phyloP scores from a whole-genome alignment of 768 basidiomycete species.

The Gloeopeniophorella convolvens region DNA sequence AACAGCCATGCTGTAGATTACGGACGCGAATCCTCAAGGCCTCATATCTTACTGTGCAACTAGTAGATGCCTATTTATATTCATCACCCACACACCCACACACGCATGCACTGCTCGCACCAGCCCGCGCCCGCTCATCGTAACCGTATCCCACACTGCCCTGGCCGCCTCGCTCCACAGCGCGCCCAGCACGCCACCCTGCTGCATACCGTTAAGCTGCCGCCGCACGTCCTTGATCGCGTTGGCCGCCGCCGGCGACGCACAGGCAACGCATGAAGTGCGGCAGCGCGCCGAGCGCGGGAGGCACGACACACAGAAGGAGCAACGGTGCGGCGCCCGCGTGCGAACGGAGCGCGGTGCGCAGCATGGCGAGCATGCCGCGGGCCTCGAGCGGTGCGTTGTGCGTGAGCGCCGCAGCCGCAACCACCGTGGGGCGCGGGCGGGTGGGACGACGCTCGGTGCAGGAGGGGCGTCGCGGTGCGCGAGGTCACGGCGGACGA shows the following conservation, averaged over 20 bases:
- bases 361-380: constrained; percentile 1
- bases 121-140: constrained; percentile 20
- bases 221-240: constrained; percentile 17
- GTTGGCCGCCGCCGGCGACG: not conserved
- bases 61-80: too few relatives aligned
- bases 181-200: constrained; percentile 2
- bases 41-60: too few relatives aligned
- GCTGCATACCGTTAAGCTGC: constrained; percentile 10
- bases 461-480: constrained; percentile 6
- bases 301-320: constrained; percentile 15
- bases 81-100: too few relatives aligned
- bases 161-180: constrained; percentile 18
- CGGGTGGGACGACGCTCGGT: not conserved
- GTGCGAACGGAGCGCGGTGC: constrained; percentile 8
- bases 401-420: not conserved
- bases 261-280: constrained; percentile 5
- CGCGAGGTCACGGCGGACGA: constrained; percentile 3
- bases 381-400: not conserved
- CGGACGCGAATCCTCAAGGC: too few relatives aligned
- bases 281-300: constrained; percentile 13
- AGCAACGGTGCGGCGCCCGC: constrained; percentile 8
- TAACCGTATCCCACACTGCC: constrained; percentile 16
- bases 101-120: too few relatives aligned
- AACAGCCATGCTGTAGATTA: too few relatives aligned
- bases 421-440: not conserved